phyloP scores from a whole-genome alignment of 2,329 filamentous ascomycete species.

The Chrysoporthe deuterocubensis region DNA sequence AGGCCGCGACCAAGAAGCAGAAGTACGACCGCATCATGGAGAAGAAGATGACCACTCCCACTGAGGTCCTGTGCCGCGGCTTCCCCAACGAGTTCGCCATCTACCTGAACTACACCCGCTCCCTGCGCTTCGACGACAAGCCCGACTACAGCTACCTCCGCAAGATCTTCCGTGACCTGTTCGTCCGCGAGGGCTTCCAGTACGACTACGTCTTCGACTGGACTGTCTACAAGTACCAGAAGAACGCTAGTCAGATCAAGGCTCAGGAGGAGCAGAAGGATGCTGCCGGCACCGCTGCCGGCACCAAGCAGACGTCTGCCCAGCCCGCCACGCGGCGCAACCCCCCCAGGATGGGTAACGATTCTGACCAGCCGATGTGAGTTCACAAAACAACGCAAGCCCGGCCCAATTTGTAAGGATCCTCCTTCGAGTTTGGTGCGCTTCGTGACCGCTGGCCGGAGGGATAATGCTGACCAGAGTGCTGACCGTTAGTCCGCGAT shows the following conservation, averaged over 20 bases:
- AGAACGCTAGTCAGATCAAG: conserved; percentile 94
- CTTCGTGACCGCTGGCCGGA: conserved; percentile 72
- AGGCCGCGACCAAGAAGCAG: conserved; percentile 99
- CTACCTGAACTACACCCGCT: conserved; percentile 98
- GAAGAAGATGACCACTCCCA: conserved; percentile 99
- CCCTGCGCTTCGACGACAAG: conserved; percentile 98
- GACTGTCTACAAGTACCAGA: conserved; percentile 99
- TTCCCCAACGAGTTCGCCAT: conserved; percentile 99
- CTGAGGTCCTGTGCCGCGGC: conserved; percentile 96
- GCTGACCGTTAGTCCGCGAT: conserved; percentile 84
- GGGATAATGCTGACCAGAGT: conserved; percentile 75
- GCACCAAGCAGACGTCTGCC: conserved; percentile 63
- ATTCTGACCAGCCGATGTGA: conserved; percentile 63
- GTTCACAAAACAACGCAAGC: conserved; percentile 61
- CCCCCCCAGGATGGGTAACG: conserved; percentile 70
- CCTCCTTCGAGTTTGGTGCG: conserved; percentile 85
- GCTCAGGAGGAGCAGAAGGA: conserved; percentile 78
- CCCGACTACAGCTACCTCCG: conserved; percentile 99
- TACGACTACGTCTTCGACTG: conserved; percentile 99
- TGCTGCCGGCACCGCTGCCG: conserved; percentile 64
- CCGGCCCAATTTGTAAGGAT: conserved; percentile 77
- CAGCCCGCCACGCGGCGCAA: conserved; percentile 71
- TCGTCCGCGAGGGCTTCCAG: conserved; percentile 98
- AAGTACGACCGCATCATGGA: conserved; percentile 99
- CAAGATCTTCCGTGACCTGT: conserved; percentile 99